Evolutionary conservation across 139 green algal species (phyloP).

Genomic region (Chlamydomonas sp.): DNA sequence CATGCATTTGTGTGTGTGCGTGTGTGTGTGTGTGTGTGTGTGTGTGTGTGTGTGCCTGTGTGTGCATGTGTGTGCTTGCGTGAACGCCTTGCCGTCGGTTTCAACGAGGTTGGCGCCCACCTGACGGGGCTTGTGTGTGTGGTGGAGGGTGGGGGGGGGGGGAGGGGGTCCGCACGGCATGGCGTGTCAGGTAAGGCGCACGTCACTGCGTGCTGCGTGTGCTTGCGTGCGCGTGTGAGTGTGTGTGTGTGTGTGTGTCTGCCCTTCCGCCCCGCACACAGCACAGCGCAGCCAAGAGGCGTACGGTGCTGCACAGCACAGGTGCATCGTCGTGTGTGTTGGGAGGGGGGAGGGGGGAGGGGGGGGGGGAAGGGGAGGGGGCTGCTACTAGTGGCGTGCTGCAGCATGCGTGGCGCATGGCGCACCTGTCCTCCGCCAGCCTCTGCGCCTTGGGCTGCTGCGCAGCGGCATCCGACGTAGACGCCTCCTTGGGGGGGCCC

Average conservation of each 20-base stretch:
- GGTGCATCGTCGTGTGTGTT: too few species aligned
- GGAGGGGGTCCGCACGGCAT: background rate
- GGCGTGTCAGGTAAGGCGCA: too few species aligned
- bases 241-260: background rate
- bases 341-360: too few species aligned
- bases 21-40: background rate
- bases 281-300: background rate
- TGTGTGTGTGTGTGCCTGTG: background rate
- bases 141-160: background rate
- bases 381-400: too few species aligned
- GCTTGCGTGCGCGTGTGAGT: background rate
- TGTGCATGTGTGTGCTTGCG: constrained; percentile 51
- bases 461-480: too few species aligned
- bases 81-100: constrained; percentile 65
- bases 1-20: background rate
- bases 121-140: background rate
- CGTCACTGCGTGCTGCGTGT: background rate
- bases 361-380: too few species aligned
- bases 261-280: background rate
- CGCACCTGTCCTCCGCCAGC: constrained; percentile 2
- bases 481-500: too few species aligned
- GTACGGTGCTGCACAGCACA: too few species aligned
- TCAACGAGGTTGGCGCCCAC: constrained; percentile 35
- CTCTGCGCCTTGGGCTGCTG: background rate
- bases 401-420: too few species aligned